Evolutionary conservation across 108 stramenopile genomes (phyloP), one percentile per base, ranked within the genome.

Genomic region (Hondaea fermentalgiana): DNA sequence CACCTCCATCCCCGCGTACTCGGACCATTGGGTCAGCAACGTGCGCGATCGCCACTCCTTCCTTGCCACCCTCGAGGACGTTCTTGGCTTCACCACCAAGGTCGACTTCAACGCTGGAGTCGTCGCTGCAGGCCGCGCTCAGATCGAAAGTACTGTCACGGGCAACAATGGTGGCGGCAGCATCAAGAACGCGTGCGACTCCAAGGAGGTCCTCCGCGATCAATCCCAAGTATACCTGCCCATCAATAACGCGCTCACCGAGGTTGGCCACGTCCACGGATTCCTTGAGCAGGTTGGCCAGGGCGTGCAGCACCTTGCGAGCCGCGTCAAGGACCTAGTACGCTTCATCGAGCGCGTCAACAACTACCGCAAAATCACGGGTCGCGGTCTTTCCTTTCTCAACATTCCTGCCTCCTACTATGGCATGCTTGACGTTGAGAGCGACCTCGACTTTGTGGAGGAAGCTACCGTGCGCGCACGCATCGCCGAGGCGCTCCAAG

Each of bases 71-170:
- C 91, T 97, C 21, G 88, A 95, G 44, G 96, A 97, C 60, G 95
- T 95, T 1, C 90, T 97, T 0, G 94, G 92, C 10, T 97, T 97
- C 88, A 92, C 93, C 0, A 93, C 96, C 43, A 96, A 95, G 91
- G 95, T 95, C 19, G 96, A 97, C 92, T 97, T 97, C 91, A 97
- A 97, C 92, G 96, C 96, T 3, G 96, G 96, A 4, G 96, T 96
- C 14, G 96, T 97, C 0, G 96, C 96, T 5, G 96, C 96, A 10
- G 96, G 96, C 55, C 96, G 96, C 87, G 96, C 96, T 4, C 96
- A 96, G 87, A 97, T 97, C 90, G 96, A 97, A 87, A 93, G 92
- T 87, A 97, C 96, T 17, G 96, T 97, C 21, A 95, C 95, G 10
- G 96, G 96, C 10, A 97, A 97, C 90, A 87, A 76, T 44, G 91